Base-by-base conservation (phyloP, 495 filamentous ascomycete species). In the Bombardia bombarda region DNA sequence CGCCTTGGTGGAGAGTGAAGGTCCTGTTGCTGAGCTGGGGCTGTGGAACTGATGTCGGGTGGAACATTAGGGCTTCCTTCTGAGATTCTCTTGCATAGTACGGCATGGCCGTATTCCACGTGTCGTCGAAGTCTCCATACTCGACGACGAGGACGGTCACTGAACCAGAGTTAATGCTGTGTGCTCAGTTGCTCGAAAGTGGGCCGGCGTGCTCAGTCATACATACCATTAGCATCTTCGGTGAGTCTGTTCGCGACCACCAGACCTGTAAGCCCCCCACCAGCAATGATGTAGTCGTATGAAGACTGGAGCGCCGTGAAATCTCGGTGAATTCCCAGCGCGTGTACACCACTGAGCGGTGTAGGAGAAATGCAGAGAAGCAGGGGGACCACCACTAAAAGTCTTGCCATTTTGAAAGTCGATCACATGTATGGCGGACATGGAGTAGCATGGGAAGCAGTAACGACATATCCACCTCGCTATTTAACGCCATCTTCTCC, bases 201-300 rank as follows among this genome's bases (percentile, higher is more conserved):
- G 4, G 22, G 16, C 3, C 24, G 9, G 14, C 4, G 31, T 32
- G n/a, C n/a, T 3, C 9, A 8, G 3, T 6, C 20, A 17, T 19
- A 36, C 46, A 16, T 41, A 54, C 55, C 34, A 12, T 51, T 45
- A 2, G 44, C 38, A 35, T 53, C 44, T 32, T 61, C 54, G 7
- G 44, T 45, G 7, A 81, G 57, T 12, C 57, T 55, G 14, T 57
- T 46, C 5, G 70, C 74, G 5, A 65, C 57, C 3, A 69, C 56
- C 7, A 81, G 62, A n/a, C 75, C 77, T 6, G 69, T 64, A 16
- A 70, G 69, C 1, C 76, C 77, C 8, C 63, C 72, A 18, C 76
- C 76, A 28, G 77, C 66, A 45, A 81, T 70, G 18, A 77, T 53
- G 41, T 59, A 64, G 50, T 78, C 75, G 50, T 57, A 55, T 1